Percentiles rank a stretch among this genome's conserved stretches.
phyloP scores from a whole-genome alignment of 1,284 basidiomycete species.

The Ceratobasidium sp. region DNA sequence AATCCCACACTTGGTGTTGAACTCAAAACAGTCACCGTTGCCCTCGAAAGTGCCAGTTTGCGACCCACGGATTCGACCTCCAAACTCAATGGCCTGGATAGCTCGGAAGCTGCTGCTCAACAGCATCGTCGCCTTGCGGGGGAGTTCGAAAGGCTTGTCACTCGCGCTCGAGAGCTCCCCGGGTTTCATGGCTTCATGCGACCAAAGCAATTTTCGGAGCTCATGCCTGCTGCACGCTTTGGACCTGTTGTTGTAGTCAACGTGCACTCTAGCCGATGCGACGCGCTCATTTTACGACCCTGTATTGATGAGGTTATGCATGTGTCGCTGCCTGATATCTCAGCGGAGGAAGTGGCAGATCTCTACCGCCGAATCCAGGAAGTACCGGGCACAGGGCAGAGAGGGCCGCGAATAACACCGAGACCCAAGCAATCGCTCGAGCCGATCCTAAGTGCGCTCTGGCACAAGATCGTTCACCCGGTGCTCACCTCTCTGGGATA shows the following conservation, averaged over 20 bases:
- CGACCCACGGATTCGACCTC: background rate
- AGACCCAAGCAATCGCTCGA: background rate
- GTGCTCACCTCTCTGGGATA: slow-evolving; percentile 23
- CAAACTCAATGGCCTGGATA: background rate
- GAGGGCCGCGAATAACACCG: background rate
- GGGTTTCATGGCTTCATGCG: slow-evolving; percentile 46
- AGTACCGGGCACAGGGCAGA: background rate
- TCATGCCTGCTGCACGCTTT: slow-evolving; percentile 22
- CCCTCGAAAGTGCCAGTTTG: background rate
- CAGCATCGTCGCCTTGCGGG: slow-evolving; percentile 11
- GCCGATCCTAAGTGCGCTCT: slow-evolving; percentile 16
- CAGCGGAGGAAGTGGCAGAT: background rate
- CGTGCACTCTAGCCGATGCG: slow-evolving; percentile 28
- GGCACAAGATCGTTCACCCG: slow-evolving; percentile 14
- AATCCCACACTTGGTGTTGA: slow-evolving; percentile 2
- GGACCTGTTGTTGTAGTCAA: slow-evolving; percentile 46
- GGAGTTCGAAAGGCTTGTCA: slow-evolving; percentile 37
- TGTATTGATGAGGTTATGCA: background rate
- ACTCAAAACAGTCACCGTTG: background rate
- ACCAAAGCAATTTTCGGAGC: slow-evolving; percentile 11
- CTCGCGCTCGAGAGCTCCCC: slow-evolving; percentile 30
- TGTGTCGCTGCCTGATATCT: slow-evolving; percentile 25
- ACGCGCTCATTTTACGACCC: slow-evolving; percentile 37
- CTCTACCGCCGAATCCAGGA: background rate
- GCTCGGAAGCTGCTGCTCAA: background rate